phyloP scores from a whole-genome alignment of 1,139 yeast species.

The Geotrichum phurueaensis region DNA sequence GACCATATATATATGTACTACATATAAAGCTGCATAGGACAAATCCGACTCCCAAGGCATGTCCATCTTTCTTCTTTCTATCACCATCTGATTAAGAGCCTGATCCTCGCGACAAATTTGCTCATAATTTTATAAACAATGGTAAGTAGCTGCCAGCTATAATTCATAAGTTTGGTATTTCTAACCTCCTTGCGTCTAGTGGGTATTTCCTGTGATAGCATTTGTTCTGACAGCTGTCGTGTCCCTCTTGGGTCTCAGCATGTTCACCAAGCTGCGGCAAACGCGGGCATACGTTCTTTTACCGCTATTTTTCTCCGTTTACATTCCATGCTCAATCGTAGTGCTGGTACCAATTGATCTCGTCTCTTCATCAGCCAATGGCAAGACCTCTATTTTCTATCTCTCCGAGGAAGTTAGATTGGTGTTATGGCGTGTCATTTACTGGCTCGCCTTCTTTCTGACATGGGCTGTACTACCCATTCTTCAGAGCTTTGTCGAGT shows the following conservation, averaged over 20 bases:
- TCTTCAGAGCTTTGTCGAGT: slow-evolving; percentile 63
- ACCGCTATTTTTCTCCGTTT: slow-evolving; percentile 44
- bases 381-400: slow-evolving; percentile 35
- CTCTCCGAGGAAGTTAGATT: slow-evolving; percentile 46
- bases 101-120: neutral
- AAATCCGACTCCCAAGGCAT: neutral
- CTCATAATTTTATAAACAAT: neutral
- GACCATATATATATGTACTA: neutral
- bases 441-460: slow-evolving; percentile 71
- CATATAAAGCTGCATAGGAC: too few species aligned
- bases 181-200: slow-evolving; percentile 18
- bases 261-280: slow-evolving; percentile 35
- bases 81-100: slow-evolving; percentile 3
- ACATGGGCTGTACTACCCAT: slow-evolving; percentile 70
- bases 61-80: neutral
- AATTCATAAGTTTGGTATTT: neutral
- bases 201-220: slow-evolving; percentile 35
- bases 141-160: neutral
- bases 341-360: slow-evolving; percentile 53
- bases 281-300: slow-evolving; percentile 40
- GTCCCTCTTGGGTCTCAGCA: slow-evolving; percentile 34
- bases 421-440: slow-evolving; percentile 62
- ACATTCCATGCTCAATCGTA: slow-evolving; percentile 51
- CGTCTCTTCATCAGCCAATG: slow-evolving; percentile 30
- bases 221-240: slow-evolving; percentile 34